Evolutionary conservation across 352 stramenopile genomes (phyloP), one percentile per base, ranked within the genome.

Genomic region (Phytophthora melonis): DNA sequence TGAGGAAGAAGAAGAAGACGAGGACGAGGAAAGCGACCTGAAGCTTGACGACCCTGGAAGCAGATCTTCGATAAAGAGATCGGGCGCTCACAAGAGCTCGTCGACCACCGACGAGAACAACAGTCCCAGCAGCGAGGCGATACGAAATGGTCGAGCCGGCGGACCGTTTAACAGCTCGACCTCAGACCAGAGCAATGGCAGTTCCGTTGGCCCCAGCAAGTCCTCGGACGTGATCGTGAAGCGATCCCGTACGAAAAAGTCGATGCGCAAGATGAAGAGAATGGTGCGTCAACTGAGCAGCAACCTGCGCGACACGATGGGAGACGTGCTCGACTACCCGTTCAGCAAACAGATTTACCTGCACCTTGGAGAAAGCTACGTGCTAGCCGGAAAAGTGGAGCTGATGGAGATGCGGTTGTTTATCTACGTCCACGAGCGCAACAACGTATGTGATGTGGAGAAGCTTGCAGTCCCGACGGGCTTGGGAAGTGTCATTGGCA

Each of bases 341-440:
- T 94, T 93, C 66, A 83, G 77, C 60, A 80, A 79, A 58, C 86
- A 92, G 62, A 77, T 93, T 13, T 83, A 83, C 36, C 23, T 77
- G 16, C 88, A 96, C 68, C 36, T 96, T 9, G 86, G 86, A 21
- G 82, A 88, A 19, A 60, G 68, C 11, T 96, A 89, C 43, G 71
- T 75, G 16, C 59, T 94, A 11, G 86, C 83, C 43, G 85, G 83
- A 45, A 91, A 92, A 43, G 87, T 91, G 8, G 88, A 95, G 55
- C 78, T 95, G 23, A 88, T 96, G 82, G 88, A 95, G 66, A 94
- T 95, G 86, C 76, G 89, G 39, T 75, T 96, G 27, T 89, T 92
- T 47, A 75, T 92, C 8, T 93, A 89, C 52, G 87, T 92, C 21
- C 86, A 92, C 55, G 64, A 67, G 14, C 86, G 78, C 45, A 89